Percentiles rank a stretch among this genome's conserved stretches.
phyloP scores from a whole-genome alignment of 1,284 basidiomycete species.

The Peniophora sp. region DNA sequence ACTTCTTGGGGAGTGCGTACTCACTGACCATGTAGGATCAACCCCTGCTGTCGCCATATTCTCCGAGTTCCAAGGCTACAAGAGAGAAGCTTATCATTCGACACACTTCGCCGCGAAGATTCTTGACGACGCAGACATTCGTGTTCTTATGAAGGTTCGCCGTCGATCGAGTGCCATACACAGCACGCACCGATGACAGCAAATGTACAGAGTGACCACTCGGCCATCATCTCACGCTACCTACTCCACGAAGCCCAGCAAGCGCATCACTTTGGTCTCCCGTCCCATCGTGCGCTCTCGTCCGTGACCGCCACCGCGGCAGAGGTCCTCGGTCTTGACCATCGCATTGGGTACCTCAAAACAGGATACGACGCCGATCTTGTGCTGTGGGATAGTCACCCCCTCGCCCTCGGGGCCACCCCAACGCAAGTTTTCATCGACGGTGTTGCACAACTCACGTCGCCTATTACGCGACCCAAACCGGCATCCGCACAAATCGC shows the following conservation, averaged over 20 bases:
- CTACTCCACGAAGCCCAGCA: constrained; percentile 83
- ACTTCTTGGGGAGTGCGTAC: neutral
- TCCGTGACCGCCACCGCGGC: constrained; percentile 80
- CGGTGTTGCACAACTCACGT: constrained; percentile 50
- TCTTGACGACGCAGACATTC: constrained; percentile 65
- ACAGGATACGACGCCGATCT: constrained; percentile 60
- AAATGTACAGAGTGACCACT: constrained; percentile 53
- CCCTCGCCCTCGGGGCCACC: constrained; percentile 64
- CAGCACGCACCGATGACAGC: neutral
- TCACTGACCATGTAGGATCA: constrained; percentile 17
- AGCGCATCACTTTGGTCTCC: constrained; percentile 72
- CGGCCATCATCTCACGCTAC: constrained; percentile 68
- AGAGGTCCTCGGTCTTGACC: constrained; percentile 66
- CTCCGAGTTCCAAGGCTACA: constrained; percentile 36
- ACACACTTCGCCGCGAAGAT: constrained; percentile 80
- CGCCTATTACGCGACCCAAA: constrained; percentile 18
- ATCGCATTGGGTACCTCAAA: constrained; percentile 73
- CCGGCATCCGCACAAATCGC: constrained; percentile 31
- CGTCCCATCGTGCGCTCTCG: constrained; percentile 52
- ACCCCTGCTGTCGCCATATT: constrained; percentile 12
- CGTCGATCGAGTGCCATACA: too few relatives aligned
- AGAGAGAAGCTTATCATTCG: constrained; percentile 80
- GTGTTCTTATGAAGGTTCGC: constrained; percentile 71
- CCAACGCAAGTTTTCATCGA: constrained; percentile 68
- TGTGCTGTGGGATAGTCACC: constrained; percentile 88